Evolutionary conservation across 176 grass and related monocot species (phyloP).

Genomic region (Aegilops speltoides): DNA sequence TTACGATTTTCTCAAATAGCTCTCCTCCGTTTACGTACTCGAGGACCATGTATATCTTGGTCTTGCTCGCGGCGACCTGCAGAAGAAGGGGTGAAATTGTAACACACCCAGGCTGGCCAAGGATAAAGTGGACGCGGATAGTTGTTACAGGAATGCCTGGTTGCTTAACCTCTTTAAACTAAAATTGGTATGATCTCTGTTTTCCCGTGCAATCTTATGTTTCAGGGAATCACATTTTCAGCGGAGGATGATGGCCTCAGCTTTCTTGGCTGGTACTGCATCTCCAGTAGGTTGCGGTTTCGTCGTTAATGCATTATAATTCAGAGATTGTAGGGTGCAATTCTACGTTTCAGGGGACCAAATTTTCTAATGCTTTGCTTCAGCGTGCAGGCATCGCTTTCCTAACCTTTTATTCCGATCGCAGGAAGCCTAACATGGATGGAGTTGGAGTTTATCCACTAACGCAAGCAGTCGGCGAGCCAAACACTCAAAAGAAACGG

Average conservation of each 20-base stretch:
- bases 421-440: slow-evolving; percentile 3
- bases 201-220: background rate
- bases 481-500: background rate
- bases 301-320: background rate
- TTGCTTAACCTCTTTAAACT: background rate
- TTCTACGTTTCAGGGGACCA: background rate
- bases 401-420: background rate
- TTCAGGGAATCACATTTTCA: slow-evolving; percentile 16
- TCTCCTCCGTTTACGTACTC: slow-evolving; percentile 91
- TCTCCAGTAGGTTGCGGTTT: background rate
- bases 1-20: slow-evolving; percentile 91
- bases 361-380: background rate
- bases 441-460: background rate
- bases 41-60: slow-evolving; percentile 95
- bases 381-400: slow-evolving; percentile 7
- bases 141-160: background rate
- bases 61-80: slow-evolving; percentile 91
- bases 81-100: background rate
- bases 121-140: background rate
- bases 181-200: background rate
- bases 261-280: background rate
- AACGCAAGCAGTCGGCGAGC: background rate
- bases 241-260: background rate
- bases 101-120: background rate
- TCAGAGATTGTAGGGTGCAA: background rate